phyloP scores from a whole-genome alignment of 805 yeast genomes.

The Candida peoriensis region DNA sequence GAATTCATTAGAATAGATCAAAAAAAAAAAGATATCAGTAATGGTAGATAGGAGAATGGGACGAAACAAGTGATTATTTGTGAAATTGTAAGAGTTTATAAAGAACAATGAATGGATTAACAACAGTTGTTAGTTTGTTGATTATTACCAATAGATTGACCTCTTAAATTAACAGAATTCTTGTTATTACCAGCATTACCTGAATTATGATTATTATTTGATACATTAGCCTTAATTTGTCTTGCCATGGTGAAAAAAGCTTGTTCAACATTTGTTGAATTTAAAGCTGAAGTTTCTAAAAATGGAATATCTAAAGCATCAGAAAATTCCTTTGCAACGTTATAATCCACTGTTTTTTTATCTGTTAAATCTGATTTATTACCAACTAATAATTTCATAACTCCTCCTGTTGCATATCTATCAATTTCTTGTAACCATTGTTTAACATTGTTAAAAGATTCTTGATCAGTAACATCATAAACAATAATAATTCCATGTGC shows the following conservation, averaged over 20 bases:
- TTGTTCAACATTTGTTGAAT: slow-evolving; percentile 95
- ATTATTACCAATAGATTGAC: slow-evolving; percentile 48
- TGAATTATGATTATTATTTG: slow-evolving; percentile 43
- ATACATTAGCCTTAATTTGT: slow-evolving; percentile 95
- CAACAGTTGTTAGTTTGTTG: slow-evolving; percentile 47
- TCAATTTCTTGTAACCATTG: slow-evolving; percentile 99
- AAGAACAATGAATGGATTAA: slow-evolving; percentile 12
- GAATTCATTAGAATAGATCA: no score
- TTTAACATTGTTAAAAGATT: slow-evolving; percentile 91
- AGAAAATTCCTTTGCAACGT: slow-evolving; percentile 96
- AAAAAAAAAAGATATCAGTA: no score
- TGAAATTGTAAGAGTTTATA: no score
- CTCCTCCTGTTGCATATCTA: slow-evolving; percentile 97
- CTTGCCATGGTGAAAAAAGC: slow-evolving; percentile 98
- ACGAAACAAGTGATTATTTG: no score
- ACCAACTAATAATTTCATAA: slow-evolving; percentile 91
- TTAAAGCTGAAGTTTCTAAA: slow-evolving; percentile 92
- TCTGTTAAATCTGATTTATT: slow-evolving; percentile 93
- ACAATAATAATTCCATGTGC: slow-evolving; percentile 98
- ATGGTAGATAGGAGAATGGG: no score
- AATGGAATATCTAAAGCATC: slow-evolving; percentile 92
- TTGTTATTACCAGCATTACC: slow-evolving; percentile 38
- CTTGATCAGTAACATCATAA: slow-evolving; percentile 97
- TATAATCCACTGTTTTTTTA: slow-evolving; percentile 91
- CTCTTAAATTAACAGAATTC: slow-evolving; percentile 67